Base-by-base conservation (phyloP, 139 green algal species). In the Chlorella vulgaris region DNA sequence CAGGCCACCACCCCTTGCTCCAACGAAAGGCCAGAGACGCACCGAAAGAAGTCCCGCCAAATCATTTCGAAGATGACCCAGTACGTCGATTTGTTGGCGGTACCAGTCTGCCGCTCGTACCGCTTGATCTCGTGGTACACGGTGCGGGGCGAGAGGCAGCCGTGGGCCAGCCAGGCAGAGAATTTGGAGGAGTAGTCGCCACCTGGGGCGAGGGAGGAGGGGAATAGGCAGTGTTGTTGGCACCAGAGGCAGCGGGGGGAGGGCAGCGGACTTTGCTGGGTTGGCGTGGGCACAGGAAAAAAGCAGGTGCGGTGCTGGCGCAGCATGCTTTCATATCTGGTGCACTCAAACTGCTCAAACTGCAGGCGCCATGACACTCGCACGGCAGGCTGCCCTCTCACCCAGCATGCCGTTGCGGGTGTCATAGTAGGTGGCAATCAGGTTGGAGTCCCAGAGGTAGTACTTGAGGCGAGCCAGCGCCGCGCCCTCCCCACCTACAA, bases 141-240 rank as follows among this genome's bases (percentile, higher is more conserved):
- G 29, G 69, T 85, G 21, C 96, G 91, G 2, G 96, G 92, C 10
- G 93, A 97, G 28, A 99, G 58, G 93, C 93, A 98, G 65, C 97
- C 97, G 63, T 90, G 86, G 1, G 96, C 92, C 53, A 99, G 87
- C 94, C 94, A 98, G 22, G 96, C 92, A 3, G 89, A 88, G 42
- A 97, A 91, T 88, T 99, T 99, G 84, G 95, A 98, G 35, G 84
- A 94, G 89, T 98, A 98, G 86, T 99, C 94, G 1, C 86, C 89
- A 26, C 77, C 76, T 82, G 76, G 1, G 24, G 8, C n/a, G n/a
- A n/a, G n/a, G n/a, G n/a, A n/a, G n/a, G n/a, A n/a, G n/a, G n/a
- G n/a, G n/a, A n/a, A n/a, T n/a, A n/a, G n/a, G n/a, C n/a, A n/a
- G n/a, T n/a, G n/a, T n/a, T n/a, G n/a, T n/a, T n/a, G n/a, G n/a